A percentile compares a stretch with the other conserved stretches of the same genome.
Conservation (phyloP, 768 basidiomycete species). For the Tylopilus subfusipes region DNA sequence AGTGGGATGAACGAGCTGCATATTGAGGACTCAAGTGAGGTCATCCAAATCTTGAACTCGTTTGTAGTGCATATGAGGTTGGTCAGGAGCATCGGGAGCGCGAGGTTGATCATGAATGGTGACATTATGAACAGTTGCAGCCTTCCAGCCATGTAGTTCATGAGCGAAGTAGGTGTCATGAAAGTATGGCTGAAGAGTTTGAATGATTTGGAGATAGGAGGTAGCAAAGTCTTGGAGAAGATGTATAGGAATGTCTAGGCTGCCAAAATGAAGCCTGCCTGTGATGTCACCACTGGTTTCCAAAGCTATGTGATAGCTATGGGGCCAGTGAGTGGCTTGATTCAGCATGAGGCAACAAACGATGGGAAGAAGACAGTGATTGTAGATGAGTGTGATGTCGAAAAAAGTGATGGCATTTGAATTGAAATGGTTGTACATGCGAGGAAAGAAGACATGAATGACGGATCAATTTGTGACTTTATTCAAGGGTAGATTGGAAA, state of each 20-base stretch:
- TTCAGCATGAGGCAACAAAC: not conserved
- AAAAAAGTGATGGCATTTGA: not conserved
- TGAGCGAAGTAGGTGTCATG: conserved; percentile 8
- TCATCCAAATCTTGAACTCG: too few relatives aligned
- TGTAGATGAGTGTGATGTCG: not conserved
- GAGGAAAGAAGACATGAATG: not conserved
- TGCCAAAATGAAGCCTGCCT: not conserved
- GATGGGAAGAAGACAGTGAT: not conserved
- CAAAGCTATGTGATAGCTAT: not conserved
- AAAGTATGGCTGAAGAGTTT: not conserved
- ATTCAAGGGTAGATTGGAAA: not conserved
- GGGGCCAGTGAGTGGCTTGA: not conserved
- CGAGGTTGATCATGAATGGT: too few relatives aligned
- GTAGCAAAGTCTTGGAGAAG: not conserved
- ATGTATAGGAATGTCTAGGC: not conserved
- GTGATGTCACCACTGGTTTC: not conserved
- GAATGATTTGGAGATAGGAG: not conserved
- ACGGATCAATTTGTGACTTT: not conserved
- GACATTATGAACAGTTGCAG: not conserved
- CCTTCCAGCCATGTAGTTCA: conserved; percentile 12
- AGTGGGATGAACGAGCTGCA: not conserved
- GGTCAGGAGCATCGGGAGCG: too few relatives aligned
- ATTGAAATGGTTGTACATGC: not conserved
- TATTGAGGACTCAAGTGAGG: not conserved
- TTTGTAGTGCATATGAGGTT: too few relatives aligned